Evolutionary conservation across 768 basidiomycete genomes (phyloP), one percentile per base, ranked within the genome.

Genomic region (Dioszegia aurantiaca): DNA sequence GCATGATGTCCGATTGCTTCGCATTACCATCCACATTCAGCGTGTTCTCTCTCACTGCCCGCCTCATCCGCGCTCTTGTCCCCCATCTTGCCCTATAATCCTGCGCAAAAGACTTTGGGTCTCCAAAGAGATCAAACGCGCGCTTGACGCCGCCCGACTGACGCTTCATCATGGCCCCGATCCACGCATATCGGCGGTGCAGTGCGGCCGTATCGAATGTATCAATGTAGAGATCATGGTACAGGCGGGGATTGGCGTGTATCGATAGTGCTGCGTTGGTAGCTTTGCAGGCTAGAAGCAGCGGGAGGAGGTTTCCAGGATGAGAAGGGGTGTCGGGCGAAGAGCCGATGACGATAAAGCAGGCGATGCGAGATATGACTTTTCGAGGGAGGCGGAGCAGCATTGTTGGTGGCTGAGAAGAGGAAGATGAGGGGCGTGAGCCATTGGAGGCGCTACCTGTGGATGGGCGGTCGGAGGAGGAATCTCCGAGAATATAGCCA

Each of bases 161-260:
- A 5, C 23, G 58, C 16, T 37, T 21, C 5, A 67, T 30, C 31
- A 62, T 45, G 1, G 41, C 56, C 19, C 56, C 42, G 60, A 68
- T 67, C 67, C 66, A 71, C 10, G 59, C 41, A 60, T 68, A 76
- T 46, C 75, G 58, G 46, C 75, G 41, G 28, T 49, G 37, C 45
- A 76, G 40, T 24, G 75, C 73, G 30, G 62, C 60, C 39, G 45
- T 44, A 48, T 76, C 73, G 59, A 76, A 76, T 8, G 73, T 74
- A 17, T 54, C 51, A 19, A 59, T n/a, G 55, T 70, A 76, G 19
- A 76, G 56, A 17, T 52, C 41, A 41, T 65, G 56, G 46, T 74
- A 76, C 1, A 76, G 62, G 31, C 56, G 59, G 0, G 73, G 72
- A 47, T 76, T 71, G 27, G 60, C 58, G 28, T 67, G 55, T 48